phyloP scores from a whole-genome alignment of 177 flowering plant species.

The Vitis hybrid region DNA sequence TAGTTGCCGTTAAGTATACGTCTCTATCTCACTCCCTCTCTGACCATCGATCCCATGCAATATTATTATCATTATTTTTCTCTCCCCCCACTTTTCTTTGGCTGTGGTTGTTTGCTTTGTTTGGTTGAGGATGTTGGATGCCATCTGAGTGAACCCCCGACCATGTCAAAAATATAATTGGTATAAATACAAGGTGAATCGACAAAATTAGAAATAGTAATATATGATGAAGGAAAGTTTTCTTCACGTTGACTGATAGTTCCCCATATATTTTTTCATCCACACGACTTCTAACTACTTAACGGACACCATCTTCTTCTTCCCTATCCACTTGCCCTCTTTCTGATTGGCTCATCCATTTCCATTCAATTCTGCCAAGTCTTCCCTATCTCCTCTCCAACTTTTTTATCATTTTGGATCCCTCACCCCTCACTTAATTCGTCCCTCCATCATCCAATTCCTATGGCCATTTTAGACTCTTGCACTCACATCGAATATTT shows the following conservation, averaged over 20 bases:
- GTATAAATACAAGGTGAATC: background rate
- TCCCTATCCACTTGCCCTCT: background rate
- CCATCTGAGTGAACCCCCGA: background rate
- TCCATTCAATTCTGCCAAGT: too few relatives aligned
- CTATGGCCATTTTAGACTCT: too few relatives aligned
- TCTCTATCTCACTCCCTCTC: conserved; percentile 8
- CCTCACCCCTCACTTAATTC: too few relatives aligned
- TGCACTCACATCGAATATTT: too few relatives aligned
- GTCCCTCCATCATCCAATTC: too few relatives aligned
- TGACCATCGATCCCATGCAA: background rate
- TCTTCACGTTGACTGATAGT: conserved; percentile 18
- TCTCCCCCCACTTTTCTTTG: background rate
- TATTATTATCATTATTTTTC: background rate
- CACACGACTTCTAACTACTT: background rate
- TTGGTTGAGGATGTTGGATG: background rate
- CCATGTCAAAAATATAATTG: background rate
- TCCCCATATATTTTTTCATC: background rate
- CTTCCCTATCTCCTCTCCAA: too few relatives aligned
- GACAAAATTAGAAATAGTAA: background rate
- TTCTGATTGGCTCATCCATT: background rate
- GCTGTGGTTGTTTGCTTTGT: background rate
- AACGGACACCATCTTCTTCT: background rate
- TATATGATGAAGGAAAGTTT: background rate
- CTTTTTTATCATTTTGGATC: too few relatives aligned
- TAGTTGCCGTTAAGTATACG: conserved; percentile 23